Evolutionary conservation across 2,329 filamentous ascomycete species (phyloP), one percentile per base, ranked within the genome.

Genomic region (Geosmithia flava): DNA sequence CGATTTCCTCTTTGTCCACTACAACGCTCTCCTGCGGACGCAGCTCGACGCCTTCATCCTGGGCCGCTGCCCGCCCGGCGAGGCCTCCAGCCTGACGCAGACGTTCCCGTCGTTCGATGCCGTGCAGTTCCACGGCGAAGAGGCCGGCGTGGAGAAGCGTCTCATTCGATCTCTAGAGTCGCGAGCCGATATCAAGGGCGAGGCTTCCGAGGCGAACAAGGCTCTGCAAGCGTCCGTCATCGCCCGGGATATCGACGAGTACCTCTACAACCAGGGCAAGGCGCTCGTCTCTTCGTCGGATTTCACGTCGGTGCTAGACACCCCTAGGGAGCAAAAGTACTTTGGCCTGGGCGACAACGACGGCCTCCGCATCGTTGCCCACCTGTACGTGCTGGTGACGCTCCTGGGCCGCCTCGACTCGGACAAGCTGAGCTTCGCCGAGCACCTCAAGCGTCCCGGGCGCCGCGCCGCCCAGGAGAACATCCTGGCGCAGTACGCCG

Each of bases 1-100:
- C 55, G 91, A 97, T 58, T 80, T 83, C 56, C 73, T 96, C 17
- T 95, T 93, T 62, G 82, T 84, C 37, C 81, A 90, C 61, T 93
- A 93, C 69, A 96, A 94, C 59, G 82, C 86, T n/a, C 70, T 91
- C 5, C 67, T 96, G 10, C 77, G 90, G 48, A 79, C 81, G 2
- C 84, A 91, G 56, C 91, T 95, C 60, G 85, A 91, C 55, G 69
- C 71, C 3, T 94, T 85, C 58, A 67, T 87, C 49, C 66, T 78
- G 52, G 68, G 67, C 20, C 68, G 74, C 53, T 74, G 76, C 55
- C 69, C 78, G 11, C 65, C 75, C 17, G 72, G 74, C 33, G 64
- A 74, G 17, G 68, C 76, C 20, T 69, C 78, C 27, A 65, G 66
- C n/a, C 60, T 80, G 45, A 70, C 73, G 6, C 75, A 79, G 37